Evolutionary conservation across 2,329 filamentous ascomycete genomes (phyloP).

Genomic region (Hymenoscyphus occultus): DNA sequence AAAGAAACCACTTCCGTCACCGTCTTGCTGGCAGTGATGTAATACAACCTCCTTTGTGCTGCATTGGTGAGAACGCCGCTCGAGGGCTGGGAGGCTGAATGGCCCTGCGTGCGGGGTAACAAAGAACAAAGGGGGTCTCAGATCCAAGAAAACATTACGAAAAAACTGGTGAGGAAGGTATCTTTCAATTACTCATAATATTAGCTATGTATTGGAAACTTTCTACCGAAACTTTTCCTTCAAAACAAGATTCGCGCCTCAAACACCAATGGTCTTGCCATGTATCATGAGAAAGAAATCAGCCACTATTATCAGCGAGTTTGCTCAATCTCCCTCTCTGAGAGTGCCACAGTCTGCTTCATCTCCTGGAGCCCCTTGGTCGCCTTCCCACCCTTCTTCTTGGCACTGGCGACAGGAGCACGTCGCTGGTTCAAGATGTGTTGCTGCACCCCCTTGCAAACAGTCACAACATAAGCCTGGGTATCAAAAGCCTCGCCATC

Average conservation of each 20-base stretch:
- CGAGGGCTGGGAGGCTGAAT: background rate
- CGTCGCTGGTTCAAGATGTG: background rate
- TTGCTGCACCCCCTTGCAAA: constrained; percentile 13
- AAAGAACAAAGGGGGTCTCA: too few relatives aligned
- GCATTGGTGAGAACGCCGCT: too few relatives aligned
- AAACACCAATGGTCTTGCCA: background rate
- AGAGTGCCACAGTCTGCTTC: background rate
- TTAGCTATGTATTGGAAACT: background rate
- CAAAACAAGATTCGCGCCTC: background rate
- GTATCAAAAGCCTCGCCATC: constrained; percentile 2
- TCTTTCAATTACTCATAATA: background rate
- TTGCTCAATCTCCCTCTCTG: background rate
- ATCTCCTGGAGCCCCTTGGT: background rate
- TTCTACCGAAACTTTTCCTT: background rate
- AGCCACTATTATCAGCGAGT: background rate
- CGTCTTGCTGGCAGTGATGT: background rate
- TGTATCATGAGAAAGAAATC: background rate
- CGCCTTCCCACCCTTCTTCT: background rate
- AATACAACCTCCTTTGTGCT: constrained; percentile 1
- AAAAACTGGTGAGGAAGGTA: background rate
- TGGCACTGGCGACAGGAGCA: background rate
- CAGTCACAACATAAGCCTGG: constrained; percentile 12
- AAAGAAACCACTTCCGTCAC: background rate
- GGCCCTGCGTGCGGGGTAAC: background rate
- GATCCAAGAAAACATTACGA: too few relatives aligned